Percentiles rank a stretch among this genome's conserved stretches.
phyloP scores from a whole-genome alignment of 352 stramenopile species.

The Halophytophthora batemanensis region DNA sequence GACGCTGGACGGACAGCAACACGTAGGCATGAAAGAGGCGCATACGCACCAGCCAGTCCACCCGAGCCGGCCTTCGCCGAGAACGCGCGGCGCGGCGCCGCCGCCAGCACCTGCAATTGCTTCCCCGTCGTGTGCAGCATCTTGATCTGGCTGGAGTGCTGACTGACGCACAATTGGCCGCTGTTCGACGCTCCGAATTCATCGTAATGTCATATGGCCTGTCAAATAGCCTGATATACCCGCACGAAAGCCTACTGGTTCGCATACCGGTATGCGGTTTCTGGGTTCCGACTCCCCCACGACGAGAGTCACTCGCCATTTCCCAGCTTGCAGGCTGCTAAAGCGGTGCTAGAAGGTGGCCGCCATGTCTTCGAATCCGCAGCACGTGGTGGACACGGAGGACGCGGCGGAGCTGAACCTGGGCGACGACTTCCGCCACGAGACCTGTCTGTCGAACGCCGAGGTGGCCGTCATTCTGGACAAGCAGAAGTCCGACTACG shows the following conservation, averaged over 20 bases:
- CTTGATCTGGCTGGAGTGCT: too few species aligned
- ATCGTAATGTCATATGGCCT: slow-evolving; percentile 2
- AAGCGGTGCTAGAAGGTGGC: too few species aligned
- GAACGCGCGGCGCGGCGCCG: slow-evolving; percentile 30
- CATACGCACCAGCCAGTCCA: slow-evolving; percentile 30
- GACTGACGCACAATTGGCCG: too few species aligned
- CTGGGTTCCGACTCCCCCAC: neutral
- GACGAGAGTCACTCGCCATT: neutral
- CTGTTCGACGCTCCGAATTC: too few species aligned
- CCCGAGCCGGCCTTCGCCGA: slow-evolving; percentile 46
- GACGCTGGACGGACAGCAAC: neutral
- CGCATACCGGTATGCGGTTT: slow-evolving; percentile 2
- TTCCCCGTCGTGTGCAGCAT: slow-evolving; percentile 33
- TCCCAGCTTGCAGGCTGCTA: too few species aligned
- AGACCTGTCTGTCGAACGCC: slow-evolving; percentile 88
- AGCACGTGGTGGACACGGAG: slow-evolving; percentile 89
- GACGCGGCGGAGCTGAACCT: slow-evolving; percentile 88
- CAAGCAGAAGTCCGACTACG: slow-evolving; percentile 90
- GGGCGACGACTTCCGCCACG: slow-evolving; percentile 85
- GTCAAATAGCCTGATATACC: slow-evolving; percentile 1
- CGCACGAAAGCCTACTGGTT: neutral
- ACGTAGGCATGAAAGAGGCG: neutral
- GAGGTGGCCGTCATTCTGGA: slow-evolving; percentile 89
- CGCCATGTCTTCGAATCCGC: slow-evolving; percentile 73
- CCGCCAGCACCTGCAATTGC: slow-evolving; percentile 15